Conservation (phyloP, 768 basidiomycete species). For the Mycena haematopus region DNA sequence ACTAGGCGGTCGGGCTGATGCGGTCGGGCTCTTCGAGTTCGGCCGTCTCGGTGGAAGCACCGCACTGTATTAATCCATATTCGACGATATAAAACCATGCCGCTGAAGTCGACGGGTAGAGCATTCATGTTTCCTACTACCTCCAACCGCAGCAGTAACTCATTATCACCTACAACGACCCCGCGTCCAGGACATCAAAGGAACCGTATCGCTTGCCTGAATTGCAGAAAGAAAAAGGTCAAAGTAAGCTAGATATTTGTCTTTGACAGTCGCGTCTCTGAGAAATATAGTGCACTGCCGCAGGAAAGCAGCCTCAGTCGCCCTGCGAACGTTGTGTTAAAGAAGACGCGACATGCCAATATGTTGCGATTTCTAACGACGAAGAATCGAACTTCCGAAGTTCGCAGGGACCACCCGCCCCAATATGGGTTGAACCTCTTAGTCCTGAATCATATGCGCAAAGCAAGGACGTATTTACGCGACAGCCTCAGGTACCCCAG, state of each 20-base stretch:
- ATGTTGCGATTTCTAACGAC: constrained; percentile 3
- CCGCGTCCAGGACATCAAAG: constrained; percentile 10
- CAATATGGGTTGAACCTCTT: constrained; percentile 22
- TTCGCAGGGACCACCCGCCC: not conserved
- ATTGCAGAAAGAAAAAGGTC: not conserved
- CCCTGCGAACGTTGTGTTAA: constrained; percentile 24
- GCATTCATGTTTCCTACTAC: not conserved
- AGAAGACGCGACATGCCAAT: constrained; percentile 20
- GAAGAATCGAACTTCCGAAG: not conserved
- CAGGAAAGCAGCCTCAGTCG: constrained; percentile 1
- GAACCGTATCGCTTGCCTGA: constrained; percentile 5
- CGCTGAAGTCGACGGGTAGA: not conserved
- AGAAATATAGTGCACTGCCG: constrained; percentile 9
- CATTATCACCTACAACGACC: not conserved
- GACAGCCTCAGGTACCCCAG: not conserved
- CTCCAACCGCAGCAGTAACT: not conserved
- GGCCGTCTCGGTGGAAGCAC: not conserved
- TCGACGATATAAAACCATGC: not conserved
- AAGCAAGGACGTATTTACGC: not conserved
- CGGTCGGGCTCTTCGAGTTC: not conserved
- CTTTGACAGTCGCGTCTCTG: not conserved
- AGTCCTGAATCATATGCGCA: constrained; percentile 24
- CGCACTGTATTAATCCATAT: not conserved
- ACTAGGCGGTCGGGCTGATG: not conserved
- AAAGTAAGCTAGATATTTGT: not conserved